Percentiles rank a stretch among this genome's conserved stretches.
Conservation (phyloP, 371 early-diverging fungal genomes). For the Batrachochytrium dendrobatidis region DNA sequence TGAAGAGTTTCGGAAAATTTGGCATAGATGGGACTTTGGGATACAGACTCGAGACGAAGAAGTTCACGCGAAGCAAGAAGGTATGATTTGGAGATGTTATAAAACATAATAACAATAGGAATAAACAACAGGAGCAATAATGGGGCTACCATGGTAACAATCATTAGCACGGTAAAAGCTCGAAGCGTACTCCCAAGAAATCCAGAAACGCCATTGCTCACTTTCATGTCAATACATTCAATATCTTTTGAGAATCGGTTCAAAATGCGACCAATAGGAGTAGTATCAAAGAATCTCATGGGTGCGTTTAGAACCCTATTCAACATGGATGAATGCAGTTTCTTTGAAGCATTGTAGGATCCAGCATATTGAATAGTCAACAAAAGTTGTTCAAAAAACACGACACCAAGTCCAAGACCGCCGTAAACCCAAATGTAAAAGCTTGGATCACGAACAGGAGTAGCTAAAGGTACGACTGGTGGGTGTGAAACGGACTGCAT, state of each 20-base stretch:
- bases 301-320: slow-evolving; percentile 21
- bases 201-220: slow-evolving; percentile 11
- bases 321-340: slow-evolving; percentile 14
- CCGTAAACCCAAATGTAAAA: not conserved
- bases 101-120: slow-evolving; percentile 17
- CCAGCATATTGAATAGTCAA: too few species aligned
- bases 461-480: too few species aligned
- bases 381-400: too few species aligned
- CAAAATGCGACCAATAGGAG: slow-evolving; percentile 80
- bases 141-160: slow-evolving; percentile 33
- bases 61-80: slow-evolving; percentile 60
- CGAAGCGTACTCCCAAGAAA: slow-evolving; percentile 13
- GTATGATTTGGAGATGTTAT: slow-evolving; percentile 33
- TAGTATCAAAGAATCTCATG: slow-evolving; percentile 79
- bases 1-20: slow-evolving; percentile 64
- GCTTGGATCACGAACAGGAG: too few species aligned
- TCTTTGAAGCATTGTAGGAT: slow-evolving; percentile 10
- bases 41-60: slow-evolving; percentile 66
- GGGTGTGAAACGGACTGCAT: too few species aligned
- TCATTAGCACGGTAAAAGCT: slow-evolving; percentile 13
- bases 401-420: slow-evolving; percentile 9
- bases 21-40: slow-evolving; percentile 68
- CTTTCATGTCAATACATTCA: slow-evolving; percentile 22
- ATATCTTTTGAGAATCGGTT: slow-evolving; percentile 59
- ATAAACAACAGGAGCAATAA: slow-evolving; percentile 13